Conservation (phyloP, 1,284 basidiomycete genomes). For the Ustilago hordei region DNA sequence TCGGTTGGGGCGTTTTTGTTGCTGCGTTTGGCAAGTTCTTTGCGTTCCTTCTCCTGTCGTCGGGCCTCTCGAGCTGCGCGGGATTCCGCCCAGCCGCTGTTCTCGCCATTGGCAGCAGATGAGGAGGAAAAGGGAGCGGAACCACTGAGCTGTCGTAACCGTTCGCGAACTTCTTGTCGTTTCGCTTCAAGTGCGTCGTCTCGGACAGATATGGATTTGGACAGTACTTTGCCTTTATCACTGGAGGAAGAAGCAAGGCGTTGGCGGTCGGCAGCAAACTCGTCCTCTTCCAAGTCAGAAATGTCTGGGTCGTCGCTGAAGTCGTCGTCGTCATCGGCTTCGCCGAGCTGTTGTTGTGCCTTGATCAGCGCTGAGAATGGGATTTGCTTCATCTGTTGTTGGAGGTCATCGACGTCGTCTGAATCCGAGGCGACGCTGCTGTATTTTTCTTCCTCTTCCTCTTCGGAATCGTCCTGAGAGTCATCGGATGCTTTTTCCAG, state of each 20-base stretch:
- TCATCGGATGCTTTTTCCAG: conserved; percentile 46
- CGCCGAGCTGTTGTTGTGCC: conserved; percentile 71
- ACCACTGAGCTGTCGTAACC: conserved; percentile 41
- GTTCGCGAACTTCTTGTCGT: conserved; percentile 38
- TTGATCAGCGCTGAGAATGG: conserved; percentile 74
- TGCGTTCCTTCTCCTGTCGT: conserved; percentile 30
- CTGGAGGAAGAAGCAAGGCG: conserved; percentile 18
- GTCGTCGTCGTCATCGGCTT: conserved; percentile 17
- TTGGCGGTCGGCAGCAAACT: conserved; percentile 47
- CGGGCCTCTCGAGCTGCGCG: conserved; percentile 19
- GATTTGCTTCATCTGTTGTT: conserved; percentile 50
- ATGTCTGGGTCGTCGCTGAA: conserved; percentile 31
- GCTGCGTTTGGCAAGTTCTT: conserved; percentile 73
- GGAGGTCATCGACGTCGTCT: conserved; percentile 20
- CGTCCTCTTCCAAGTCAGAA: conserved; percentile 55
- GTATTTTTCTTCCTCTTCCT: conserved; percentile 71
- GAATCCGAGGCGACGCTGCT: conserved; percentile 39
- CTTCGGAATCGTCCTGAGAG: conserved; percentile 64
- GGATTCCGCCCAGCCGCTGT: conserved; percentile 18
- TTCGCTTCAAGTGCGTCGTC: conserved; percentile 40
- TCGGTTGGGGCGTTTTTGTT: conserved; percentile 92
- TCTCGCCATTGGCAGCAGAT: neutral
- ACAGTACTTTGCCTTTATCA: conserved; percentile 30
- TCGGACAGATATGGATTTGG: neutral
- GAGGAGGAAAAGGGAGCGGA: conserved; percentile 1